Evolutionary conservation across 2,329 filamentous ascomycete species (phyloP), one percentile per base, ranked within the genome.

Genomic region (Pseudopithomyces maydicus): DNA sequence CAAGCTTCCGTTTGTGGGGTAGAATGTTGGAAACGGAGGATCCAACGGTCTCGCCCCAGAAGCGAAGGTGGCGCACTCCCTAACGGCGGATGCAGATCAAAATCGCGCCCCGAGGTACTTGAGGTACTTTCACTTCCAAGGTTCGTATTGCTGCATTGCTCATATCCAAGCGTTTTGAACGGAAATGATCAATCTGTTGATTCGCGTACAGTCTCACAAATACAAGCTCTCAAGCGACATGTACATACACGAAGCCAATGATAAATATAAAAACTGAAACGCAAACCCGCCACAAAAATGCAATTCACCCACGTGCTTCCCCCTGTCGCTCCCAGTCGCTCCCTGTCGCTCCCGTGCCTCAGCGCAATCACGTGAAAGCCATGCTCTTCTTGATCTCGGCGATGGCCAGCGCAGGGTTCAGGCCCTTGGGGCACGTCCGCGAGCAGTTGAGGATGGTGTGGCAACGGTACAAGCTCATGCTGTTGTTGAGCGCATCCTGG

Each of bases 371-470:
- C 33, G 74, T 72, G 55, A 83, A 81, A 55, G 93, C 87, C 90
- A 98, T 90, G 81, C 89, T 86, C 90, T 97, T 97, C 90, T 98
- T 98, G 79, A 97, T 97, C 84, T 97, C 90, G 52, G 93, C 93
- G 81, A 99, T 96, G 17, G 95, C 95, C 76, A 91, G 84, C 64
- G 91, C 95, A 19, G 95, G 95, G 84, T 99, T 99, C 70, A 99
- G 81, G 44, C 95, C 95, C 91, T 99, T 99, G 75, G 95, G 95
- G 80, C 95, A 99, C 54, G 94, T 97, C 79, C 92, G 85, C 67
- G 93, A 94, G 88, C 94, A 99, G 86, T 99, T 99, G 70, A 99
- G 87, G 76, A 99, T 99, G 63, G 95, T 99, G 85, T 99, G 95
- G 85, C 95, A 99, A 74, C 95, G 87, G 86, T 99, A 99, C 79